Conservation (phyloP, 2,329 filamentous ascomycete species). For the Torrubiellomyces zombiae region DNA sequence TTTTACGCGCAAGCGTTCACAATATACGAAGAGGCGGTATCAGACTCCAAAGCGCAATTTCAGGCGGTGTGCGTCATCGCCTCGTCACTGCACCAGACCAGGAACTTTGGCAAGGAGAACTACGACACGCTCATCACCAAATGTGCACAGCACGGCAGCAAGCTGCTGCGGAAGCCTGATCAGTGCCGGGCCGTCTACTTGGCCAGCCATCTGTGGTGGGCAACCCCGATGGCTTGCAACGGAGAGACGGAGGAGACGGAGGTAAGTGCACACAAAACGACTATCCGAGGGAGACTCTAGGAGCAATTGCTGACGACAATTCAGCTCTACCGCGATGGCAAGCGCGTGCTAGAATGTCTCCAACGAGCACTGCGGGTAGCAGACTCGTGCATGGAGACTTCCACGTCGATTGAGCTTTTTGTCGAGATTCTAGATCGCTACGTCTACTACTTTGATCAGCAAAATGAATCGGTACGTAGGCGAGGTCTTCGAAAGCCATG, state of each 20-base stretch:
- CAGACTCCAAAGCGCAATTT: conserved; percentile 91
- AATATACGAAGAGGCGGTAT: conserved; percentile 91
- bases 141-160: conserved; percentile 89
- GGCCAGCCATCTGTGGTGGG: conserved; percentile 97
- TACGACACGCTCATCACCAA: conserved; percentile 98
- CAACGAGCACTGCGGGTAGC: conserved; percentile 90
- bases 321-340: conserved; percentile 90
- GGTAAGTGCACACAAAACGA: conserved; percentile 31
- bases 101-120: conserved; percentile 89
- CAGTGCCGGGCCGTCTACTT: conserved; percentile 94
- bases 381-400: conserved; percentile 97
- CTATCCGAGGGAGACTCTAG: neutral
- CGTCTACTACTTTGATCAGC: conserved; percentile 98
- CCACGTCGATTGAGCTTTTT: conserved; percentile 92
- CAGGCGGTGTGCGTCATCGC: conserved; percentile 94
- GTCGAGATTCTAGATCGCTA: conserved; percentile 97
- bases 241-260: conserved; percentile 68
- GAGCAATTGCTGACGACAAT: conserved; percentile 8
- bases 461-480: conserved; percentile 69
- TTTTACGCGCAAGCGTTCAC: conserved; percentile 98
- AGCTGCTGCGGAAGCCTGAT: conserved; percentile 91
- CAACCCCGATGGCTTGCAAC: conserved; percentile 61
- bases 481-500: too few relatives aligned
- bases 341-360: conserved; percentile 88
- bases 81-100: conserved; percentile 70